A percentile compares a stretch with the other conserved stretches of the same genome.
These are phyloP conservation scores for Vachellia pachyceras DNA, from an alignment of 306 rosid genomes.

Conservation along the genomic window DNA sequence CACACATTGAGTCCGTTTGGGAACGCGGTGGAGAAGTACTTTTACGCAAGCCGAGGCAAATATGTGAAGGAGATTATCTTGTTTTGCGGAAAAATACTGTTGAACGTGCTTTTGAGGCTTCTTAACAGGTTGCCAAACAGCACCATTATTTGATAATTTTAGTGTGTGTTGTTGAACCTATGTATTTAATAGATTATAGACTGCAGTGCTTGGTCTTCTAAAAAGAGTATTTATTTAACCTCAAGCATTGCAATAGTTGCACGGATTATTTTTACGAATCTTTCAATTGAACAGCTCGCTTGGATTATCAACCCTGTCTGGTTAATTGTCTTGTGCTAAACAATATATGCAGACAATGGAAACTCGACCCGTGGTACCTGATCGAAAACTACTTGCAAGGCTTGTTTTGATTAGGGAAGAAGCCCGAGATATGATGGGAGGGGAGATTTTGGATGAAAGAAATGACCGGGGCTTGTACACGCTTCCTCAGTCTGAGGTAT, in stretches of 20 bases:
- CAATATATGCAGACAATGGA: slow-evolving; percentile 79
- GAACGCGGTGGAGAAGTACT: no score
- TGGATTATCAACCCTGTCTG: slow-evolving; percentile 17
- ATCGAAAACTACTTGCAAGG: slow-evolving; percentile 90
- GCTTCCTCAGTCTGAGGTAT: slow-evolving; percentile 94
- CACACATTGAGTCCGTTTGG: no score
- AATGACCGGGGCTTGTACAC: slow-evolving; percentile 86
- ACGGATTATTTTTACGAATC: background rate
- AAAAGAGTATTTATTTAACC: background rate
- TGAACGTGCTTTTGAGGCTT: no score
- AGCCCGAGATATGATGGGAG: slow-evolving; percentile 98
- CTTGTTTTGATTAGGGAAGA: slow-evolving; percentile 98
- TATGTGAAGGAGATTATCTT: no score
- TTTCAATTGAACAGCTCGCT: slow-evolving; percentile 21
- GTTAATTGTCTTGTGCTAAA: slow-evolving; percentile 29
- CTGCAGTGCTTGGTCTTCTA: background rate
- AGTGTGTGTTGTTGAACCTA: background rate
- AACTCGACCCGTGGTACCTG: slow-evolving; percentile 86
- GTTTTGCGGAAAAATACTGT: no score
- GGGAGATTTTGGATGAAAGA: slow-evolving; percentile 90
- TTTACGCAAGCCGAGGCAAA: no score
- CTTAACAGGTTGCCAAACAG: no score
- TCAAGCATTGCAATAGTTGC: background rate
- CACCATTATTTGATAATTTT: background rate
- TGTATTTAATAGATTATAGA: background rate